These are phyloP conservation scores for Striga asiatica DNA, from an alignment of 257 asterid species.

Conservation along the genomic window DNA sequence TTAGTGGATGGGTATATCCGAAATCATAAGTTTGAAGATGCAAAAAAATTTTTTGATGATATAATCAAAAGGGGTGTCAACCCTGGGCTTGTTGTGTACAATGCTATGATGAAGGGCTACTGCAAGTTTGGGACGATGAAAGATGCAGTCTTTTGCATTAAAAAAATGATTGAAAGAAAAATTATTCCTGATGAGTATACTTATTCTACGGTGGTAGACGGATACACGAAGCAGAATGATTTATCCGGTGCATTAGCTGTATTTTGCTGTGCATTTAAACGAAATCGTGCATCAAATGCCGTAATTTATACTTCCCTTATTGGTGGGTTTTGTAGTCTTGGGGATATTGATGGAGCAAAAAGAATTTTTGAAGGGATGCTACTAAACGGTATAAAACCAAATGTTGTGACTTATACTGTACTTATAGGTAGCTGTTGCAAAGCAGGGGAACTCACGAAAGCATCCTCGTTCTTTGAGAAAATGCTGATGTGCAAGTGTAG, in stretches of 20 bases:
- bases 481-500: constrained; percentile 61
- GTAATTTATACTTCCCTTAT: constrained; percentile 67
- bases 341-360: constrained; percentile 48
- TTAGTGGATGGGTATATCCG: constrained; percentile 71
- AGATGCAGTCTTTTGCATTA: constrained; percentile 54
- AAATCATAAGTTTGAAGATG: constrained; percentile 52
- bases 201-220: constrained; percentile 80
- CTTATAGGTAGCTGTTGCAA: constrained; percentile 68
- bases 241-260: constrained; percentile 43
- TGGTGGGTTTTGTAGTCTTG: constrained; percentile 56
- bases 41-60: constrained; percentile 49
- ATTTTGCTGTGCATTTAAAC: constrained; percentile 45
- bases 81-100: constrained; percentile 71
- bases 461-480: constrained; percentile 53
- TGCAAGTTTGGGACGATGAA: constrained; percentile 64
- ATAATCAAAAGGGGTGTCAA: constrained; percentile 34
- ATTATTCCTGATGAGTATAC: constrained; percentile 59
- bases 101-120: constrained; percentile 86
- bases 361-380: constrained; percentile 42
- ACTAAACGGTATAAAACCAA: constrained; percentile 45
- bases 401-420: constrained; percentile 77
- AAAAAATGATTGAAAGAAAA: constrained; percentile 38
- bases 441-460: constrained; percentile 52
- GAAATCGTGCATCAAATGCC: constrained; percentile 36
- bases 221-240: constrained; percentile 61